Evolutionary conservation across 306 rosid genomes (phyloP).

Genomic region (Vigna mungo): DNA sequence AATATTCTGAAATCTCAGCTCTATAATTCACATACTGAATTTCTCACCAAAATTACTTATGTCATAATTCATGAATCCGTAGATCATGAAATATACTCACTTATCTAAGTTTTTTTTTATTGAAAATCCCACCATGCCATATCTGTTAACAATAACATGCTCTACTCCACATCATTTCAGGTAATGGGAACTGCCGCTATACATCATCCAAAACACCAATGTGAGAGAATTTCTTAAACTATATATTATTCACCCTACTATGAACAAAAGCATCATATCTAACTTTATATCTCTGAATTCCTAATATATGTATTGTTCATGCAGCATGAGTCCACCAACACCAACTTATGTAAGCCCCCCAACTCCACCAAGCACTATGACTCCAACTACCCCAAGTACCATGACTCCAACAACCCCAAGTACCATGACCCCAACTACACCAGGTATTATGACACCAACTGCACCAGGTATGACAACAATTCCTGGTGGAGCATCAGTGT

Average conservation of each 20-base stretch:
- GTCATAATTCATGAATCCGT: not conserved
- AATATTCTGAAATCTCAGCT: slow-evolving; percentile 2
- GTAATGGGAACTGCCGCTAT: slow-evolving; percentile 80
- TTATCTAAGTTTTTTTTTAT: not conserved
- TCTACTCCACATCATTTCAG: slow-evolving; percentile 56
- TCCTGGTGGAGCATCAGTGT: slow-evolving; percentile 75
- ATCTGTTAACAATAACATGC: not conserved
- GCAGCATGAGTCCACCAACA: slow-evolving; percentile 66
- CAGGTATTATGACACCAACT: slow-evolving; percentile 41
- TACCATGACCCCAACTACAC: slow-evolving; percentile 37
- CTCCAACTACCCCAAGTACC: slow-evolving; percentile 31
- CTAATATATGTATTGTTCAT: slow-evolving; percentile 35
- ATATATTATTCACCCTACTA: slow-evolving; percentile 30
- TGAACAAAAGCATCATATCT: slow-evolving; percentile 4
- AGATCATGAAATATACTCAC: slow-evolving; percentile 3
- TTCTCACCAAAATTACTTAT: slow-evolving; percentile 24
- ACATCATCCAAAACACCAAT: slow-evolving; percentile 68
- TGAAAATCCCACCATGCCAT: too few species aligned
- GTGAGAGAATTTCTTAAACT: slow-evolving; percentile 56
- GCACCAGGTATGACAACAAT: slow-evolving; percentile 60
- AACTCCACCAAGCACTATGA: slow-evolving; percentile 4
- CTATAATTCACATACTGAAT: not conserved
- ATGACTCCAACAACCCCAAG: slow-evolving; percentile 33
- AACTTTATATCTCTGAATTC: slow-evolving; percentile 12
- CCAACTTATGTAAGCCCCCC: slow-evolving; percentile 50